Evolutionary conservation across 2,329 filamentous ascomycete species (phyloP), one percentile per base, ranked within the genome.

Genomic region (Epichloe bromicola): DNA sequence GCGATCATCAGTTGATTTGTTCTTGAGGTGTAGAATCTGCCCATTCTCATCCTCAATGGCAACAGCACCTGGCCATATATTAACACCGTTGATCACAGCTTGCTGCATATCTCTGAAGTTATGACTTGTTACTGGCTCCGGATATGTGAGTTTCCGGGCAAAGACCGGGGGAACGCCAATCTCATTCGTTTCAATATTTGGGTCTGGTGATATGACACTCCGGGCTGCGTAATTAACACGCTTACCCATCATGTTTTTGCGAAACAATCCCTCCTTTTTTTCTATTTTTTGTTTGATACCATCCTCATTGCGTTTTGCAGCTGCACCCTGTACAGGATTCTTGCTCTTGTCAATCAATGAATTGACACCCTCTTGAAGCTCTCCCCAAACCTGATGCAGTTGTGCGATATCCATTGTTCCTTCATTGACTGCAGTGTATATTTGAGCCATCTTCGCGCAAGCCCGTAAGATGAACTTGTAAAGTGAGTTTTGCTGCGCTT

Each of bases 181-280:
- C 69, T 98, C 93, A 66, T 95, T 97, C 17, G 93, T 97, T 67
- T 98, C 93, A 61, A 98, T 95, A 63, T 97, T 98, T 3, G 93
- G 93, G 64, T 98, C 93, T 0, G 93, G 93, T 10, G 91, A 97
- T 60, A 98, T 98, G 65, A 98, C 93, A 76, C 87, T 95, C 66
- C 93, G 85, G 38, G 93, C 93, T 47, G 93, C 93, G 65, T 93
- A 97, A 67, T 98, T 97, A 70, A 98, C 93, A 74, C 93, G 89
- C 75, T 98, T 98, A 54, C 93, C 93, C 93, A 98, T 98, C 93
- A 98, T 97, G 69, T 98, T 96, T 74, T 95, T 97, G 60, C 93
- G 79, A 74, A 98, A 98, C 33, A 98, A 76, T 57, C 93, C 93
- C 64, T 98, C 94, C 70, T 98, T 98, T 75, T 98, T 98, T 70